Evolutionary conservation across 2,329 filamentous ascomycete species (phyloP), one percentile per base, ranked within the genome.

Genomic region (Orbilia javanica): DNA sequence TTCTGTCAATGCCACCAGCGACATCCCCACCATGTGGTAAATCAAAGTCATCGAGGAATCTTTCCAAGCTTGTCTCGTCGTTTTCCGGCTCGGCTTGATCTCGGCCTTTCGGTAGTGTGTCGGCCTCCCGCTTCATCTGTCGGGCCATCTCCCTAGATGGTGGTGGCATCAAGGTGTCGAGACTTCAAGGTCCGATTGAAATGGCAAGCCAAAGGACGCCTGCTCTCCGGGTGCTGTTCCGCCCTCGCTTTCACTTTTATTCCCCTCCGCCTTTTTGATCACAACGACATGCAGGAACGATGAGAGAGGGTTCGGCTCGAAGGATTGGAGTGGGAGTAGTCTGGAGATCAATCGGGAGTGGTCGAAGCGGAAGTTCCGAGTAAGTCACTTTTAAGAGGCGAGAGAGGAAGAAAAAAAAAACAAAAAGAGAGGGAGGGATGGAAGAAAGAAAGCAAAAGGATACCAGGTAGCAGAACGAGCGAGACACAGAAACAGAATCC

Each of bases 41-140:
- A 69, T 69, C 66, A 34, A 53, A 69, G 7, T 69, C 66, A 29
- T 77, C 73, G 22, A 77, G 48, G 22, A 77, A 77, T 15, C 66
- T 57, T 29, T 77, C 73, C 11, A 77, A 52, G 13, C 73, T 77
- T 10, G 44, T 65, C 29, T 77, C 67, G 18, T 77, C 66, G 39
- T 71, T 60, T 13, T 75, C 55, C 5, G 69, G 48, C 34, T 34
- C 36, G 15, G 52, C 63, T 20, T 67, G 52, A n/a, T 71, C 73
- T 34, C 60, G 73, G 46, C 66, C 73, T 53, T 77, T 77, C 27
- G 62, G 64, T 25, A 77, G 11, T 34, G 66, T 39, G 27, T 44
- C 50, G 44, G 18, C 8, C 36, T 57, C 42, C 66, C 52, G 52
- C 15, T 62, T 42, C 29, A 57, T 36, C 46, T 53, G 60, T 67